These are phyloP conservation scores for Rhytidiadelphus loreus DNA, from an alignment of 225 moss, liverwort and hornwort genomes.

Conservation along the genomic window DNA sequence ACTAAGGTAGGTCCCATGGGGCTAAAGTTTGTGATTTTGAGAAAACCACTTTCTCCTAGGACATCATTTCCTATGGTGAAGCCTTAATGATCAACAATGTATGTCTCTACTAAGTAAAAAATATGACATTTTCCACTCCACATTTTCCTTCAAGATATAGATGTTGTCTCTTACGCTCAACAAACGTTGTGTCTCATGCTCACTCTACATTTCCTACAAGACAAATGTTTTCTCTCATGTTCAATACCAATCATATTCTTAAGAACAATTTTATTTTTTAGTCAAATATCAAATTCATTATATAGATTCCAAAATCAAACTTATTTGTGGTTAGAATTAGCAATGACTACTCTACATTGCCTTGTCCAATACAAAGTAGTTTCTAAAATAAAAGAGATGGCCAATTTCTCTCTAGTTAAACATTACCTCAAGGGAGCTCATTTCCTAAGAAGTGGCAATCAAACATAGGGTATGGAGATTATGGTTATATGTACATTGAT, in stretches of 20 bases:
- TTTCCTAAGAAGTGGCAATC: fast-evolving
- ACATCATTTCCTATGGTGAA: no score
- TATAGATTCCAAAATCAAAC: neutral
- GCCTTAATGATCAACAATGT: no score
- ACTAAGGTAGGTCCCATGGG: no score
- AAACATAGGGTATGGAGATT: no score
- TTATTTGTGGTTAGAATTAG: fast-evolving
- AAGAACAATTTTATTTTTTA: fast-evolving
- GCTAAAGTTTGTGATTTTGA: no score
- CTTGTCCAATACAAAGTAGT: neutral
- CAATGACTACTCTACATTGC: fast-evolving
- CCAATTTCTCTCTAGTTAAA: neutral
- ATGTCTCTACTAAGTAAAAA: neutral
- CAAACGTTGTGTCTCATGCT: no score
- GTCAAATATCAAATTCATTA: neutral
- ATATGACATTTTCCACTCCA: fast-evolving
- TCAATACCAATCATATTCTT: neutral
- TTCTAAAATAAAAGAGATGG: neutral
- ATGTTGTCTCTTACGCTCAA: no score
- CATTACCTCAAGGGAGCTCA: neutral
- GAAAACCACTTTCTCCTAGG: no score
- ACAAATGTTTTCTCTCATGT: fast-evolving
- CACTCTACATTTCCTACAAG: fast-evolving
- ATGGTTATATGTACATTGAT: neutral
- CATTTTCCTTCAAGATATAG: no score